These are phyloP conservation scores for Irpex rosettiformis DNA, from an alignment of 1,284 basidiomycete species.

Conservation along the genomic window DNA sequence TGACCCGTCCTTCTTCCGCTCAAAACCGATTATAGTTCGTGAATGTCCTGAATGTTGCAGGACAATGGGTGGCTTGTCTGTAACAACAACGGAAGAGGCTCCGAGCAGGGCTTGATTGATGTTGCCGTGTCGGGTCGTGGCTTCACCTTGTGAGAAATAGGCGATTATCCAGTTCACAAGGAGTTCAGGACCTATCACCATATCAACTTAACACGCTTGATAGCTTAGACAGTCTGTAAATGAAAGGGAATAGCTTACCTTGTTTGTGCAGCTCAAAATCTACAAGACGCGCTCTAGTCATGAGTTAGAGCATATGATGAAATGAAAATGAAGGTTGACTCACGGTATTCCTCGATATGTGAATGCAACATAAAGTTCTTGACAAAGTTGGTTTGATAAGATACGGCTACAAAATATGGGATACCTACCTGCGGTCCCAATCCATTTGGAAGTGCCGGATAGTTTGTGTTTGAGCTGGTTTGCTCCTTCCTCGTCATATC, in stretches of 20 bases:
- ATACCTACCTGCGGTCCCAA: slow-evolving; percentile 69
- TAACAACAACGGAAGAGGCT: slow-evolving; percentile 49
- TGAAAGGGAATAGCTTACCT: slow-evolving; percentile 40
- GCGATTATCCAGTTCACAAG: slow-evolving; percentile 64
- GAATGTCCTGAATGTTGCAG: slow-evolving; percentile 83
- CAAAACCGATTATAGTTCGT: slow-evolving; percentile 80
- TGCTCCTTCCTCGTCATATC: slow-evolving; percentile 72
- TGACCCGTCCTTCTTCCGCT: slow-evolving; percentile 53
- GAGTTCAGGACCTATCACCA: slow-evolving; percentile 33
- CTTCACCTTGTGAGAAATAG: slow-evolving; percentile 46
- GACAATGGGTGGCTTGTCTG: slow-evolving; percentile 73
- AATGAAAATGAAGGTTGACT: slow-evolving; percentile 24
- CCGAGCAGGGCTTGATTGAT: slow-evolving; percentile 45
- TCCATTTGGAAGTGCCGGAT: slow-evolving; percentile 67
- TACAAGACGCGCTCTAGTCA: slow-evolving; percentile 52
- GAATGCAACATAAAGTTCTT: slow-evolving; percentile 69
- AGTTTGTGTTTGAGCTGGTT: slow-evolving; percentile 55
- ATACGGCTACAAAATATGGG: slow-evolving; percentile 11
- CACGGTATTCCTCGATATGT: slow-evolving; percentile 76
- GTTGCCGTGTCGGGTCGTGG: slow-evolving; percentile 27
- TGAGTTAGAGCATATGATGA: not conserved
- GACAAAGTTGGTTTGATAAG: slow-evolving; percentile 1
- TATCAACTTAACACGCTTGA: too few species aligned
- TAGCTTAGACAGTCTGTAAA: too few species aligned
- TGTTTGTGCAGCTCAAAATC: slow-evolving; percentile 51